phyloP scores from a whole-genome alignment of 768 basidiomycete species.

The Termitomyces heimii region DNA sequence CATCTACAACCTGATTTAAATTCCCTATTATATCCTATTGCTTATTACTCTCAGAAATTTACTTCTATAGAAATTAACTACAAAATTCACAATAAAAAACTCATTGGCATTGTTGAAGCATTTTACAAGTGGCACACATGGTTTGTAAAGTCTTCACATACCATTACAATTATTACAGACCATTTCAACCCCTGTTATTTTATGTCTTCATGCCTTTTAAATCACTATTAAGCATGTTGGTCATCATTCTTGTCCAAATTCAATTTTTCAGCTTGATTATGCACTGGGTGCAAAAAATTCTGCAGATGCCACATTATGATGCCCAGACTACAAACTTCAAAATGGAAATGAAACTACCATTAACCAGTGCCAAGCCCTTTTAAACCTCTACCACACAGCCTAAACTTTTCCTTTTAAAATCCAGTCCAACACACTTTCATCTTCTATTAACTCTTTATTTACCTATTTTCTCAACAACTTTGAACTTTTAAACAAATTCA shows the following conservation, averaged over 20 bases:
- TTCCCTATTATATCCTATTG: slow-evolving; percentile 24
- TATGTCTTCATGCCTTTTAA: slow-evolving; percentile 31
- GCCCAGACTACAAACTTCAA: slow-evolving; percentile 1
- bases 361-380: no score
- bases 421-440: no score
- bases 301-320: slow-evolving; percentile 25
- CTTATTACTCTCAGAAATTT: neutral
- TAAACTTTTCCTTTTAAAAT: no score
- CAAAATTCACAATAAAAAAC: neutral
- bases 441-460: no score
- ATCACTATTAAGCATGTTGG: slow-evolving; percentile 40
- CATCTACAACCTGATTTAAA: slow-evolving; percentile 21
- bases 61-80: no score
- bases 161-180: slow-evolving; percentile 23
- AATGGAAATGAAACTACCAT: no score
- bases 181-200: slow-evolving; percentile 43
- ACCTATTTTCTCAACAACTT: no score
- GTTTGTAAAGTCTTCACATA: no score
- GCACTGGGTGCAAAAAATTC: slow-evolving; percentile 20
- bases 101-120: neutral
- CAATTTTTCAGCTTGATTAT: slow-evolving; percentile 26
- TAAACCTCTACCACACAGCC: no score
- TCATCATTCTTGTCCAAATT: no score
- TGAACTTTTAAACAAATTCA: no score
- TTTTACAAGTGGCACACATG: slow-evolving; percentile 21